Base-by-base conservation (phyloP, 768 basidiomycete species). In the Coprinopsis sp. region DNA sequence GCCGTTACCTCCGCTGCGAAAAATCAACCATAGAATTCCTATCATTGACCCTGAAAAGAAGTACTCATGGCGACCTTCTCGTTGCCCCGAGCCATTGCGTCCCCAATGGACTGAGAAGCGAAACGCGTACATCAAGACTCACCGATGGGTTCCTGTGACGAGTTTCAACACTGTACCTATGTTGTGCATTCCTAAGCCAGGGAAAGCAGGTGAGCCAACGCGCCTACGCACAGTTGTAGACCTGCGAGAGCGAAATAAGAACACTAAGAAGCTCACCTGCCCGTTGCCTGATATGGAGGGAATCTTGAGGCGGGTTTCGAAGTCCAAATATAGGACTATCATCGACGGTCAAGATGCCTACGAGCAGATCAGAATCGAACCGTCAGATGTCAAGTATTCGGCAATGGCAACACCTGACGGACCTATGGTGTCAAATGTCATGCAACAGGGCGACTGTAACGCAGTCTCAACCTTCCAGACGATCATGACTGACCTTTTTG, bases 281-380 rank as follows among this genome's bases (percentile, higher is more conserved):
- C 74, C 71, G 0, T 44, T 76, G 0, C 72, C 73, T 0, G 70
- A 75, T 44, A 62, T 65, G 14, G 70, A 74, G 11, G 59, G 58
- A 1, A 72, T 77, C 0, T 39, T 63, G 4, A 29, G 58, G 7
- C 55, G 66, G 12, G 65, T 69, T 0, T 66, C 69, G 0, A n/a
- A 54, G 0, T 53, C 56, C 0, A 49, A 41, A 8, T 67, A 62
- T 40, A 46, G 66, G 0, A 62, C 68, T 0, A 58, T 63, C 4
- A 58, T 76, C 3, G 70, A 77, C 49, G 51, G 64, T n/a, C 61
- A 64, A 24, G 59, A 67, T 42, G 68, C 71, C 0, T 77, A 71
- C 54, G 67, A 76, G 47, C 73, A 76, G 39, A 66, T 68, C 0
- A 19, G 58, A 1, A 60, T 69, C 2, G 43, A 54, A 1, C 55